Evolutionary conservation across 164 flowering plant species (phyloP).

Genomic region (Magnolia officinalis): DNA sequence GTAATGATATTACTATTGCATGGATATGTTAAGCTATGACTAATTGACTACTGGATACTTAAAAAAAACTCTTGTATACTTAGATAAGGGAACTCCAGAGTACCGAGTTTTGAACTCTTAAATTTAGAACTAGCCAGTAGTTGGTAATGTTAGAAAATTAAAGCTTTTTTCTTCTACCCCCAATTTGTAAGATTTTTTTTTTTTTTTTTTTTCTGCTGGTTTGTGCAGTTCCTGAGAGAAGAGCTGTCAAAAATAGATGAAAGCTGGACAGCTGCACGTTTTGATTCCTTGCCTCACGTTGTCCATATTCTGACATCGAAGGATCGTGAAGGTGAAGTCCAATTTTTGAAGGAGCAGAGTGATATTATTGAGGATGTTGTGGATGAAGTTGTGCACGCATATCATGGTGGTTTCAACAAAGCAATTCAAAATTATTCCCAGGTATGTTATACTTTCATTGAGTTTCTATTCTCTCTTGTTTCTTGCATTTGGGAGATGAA

Average conservation of each 20-base stretch:
- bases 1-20: too few species aligned
- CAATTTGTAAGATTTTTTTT: not conserved
- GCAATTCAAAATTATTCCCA: constrained; percentile 99
- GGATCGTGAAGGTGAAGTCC: constrained; percentile 82
- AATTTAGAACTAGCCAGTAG: not conserved
- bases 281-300: constrained; percentile 97
- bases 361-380: constrained; percentile 92
- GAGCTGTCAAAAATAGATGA: constrained; percentile 78
- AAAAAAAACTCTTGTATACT: too few species aligned
- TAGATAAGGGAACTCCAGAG: too few species aligned
- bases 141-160: not conserved
- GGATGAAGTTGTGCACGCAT: constrained; percentile 96
- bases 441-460: constrained; percentile 37
- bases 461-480: not conserved
- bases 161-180: not conserved
- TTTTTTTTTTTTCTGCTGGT: not conserved
- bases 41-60: too few species aligned
- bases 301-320: constrained; percentile 93
- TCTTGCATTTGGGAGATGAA: not conserved
- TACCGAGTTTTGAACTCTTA: not conserved
- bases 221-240: constrained; percentile 67
- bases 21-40: not conserved
- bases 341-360: constrained; percentile 80
- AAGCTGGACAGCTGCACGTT: constrained; percentile 90
- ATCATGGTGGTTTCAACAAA: constrained; percentile 93